Evolutionary conservation across 1,284 basidiomycete species (phyloP), one percentile per base, ranked within the genome.

Genomic region (Marasmius tenuissimus): DNA sequence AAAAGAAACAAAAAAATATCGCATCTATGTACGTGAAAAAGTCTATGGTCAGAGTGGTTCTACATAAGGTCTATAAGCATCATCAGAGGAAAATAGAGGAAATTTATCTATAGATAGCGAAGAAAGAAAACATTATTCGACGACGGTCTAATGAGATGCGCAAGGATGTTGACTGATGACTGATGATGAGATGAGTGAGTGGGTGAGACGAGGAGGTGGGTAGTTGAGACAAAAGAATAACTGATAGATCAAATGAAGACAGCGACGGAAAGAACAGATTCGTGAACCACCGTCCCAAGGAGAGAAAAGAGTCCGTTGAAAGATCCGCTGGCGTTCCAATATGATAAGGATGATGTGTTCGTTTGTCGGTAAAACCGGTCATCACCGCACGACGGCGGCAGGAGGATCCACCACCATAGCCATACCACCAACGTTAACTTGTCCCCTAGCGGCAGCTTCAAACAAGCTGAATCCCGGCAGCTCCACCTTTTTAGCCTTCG

Each of bases 381-480:
- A n/a, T 54, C 20, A 54, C 34, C 52, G 27, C 7, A 54, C 52
- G 34, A 35, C 35, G n/a, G 52, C 37, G 4, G 20, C 37, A 38
- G 33, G 52, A 5, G 52, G 9, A n/a, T 54, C 52, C 38, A 38
- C 34, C n/a, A 7, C 16, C 52, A 54, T 37, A 16, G 34, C 34
- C 16, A 54, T 35, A 37, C 27, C 27, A 27, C 27, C 27, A 27
- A 27, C 27, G 27, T 27, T 27, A 27, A 54, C 34, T n/a, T 54
- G 34, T 8, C 52, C 63, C 61, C 74, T 70, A 42, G 81, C 74
- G 38, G 83, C 83, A 51, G 84, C 84, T 70, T 85, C 85, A 63
- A 88, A 83, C 75, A 83, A 78, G 71, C 82, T 85, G 71, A 88
- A 87, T 42, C 83, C 79, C 12, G 86, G 85, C 66, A 88, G 69